phyloP scores from a whole-genome alignment of 2,329 filamentous ascomycete genomes.

The Periconia sp. region DNA sequence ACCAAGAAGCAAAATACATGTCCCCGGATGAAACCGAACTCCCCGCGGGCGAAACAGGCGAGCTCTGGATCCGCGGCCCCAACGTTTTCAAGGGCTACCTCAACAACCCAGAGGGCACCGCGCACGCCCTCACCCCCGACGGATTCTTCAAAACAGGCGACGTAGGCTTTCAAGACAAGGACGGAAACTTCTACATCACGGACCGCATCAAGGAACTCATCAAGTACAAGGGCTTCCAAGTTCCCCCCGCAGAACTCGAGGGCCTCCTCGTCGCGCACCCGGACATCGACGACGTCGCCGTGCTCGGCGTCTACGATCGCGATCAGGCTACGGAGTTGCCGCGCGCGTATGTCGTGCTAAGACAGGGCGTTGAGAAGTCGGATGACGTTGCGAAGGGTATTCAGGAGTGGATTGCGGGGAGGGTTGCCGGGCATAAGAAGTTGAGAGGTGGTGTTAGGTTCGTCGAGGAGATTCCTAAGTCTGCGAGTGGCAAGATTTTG shows the following conservation, averaged over 20 bases:
- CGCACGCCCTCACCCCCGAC: slow-evolving; percentile 70
- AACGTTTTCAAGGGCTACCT: slow-evolving; percentile 80
- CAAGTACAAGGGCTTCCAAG: slow-evolving; percentile 51
- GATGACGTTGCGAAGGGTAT: slow-evolving; percentile 41
- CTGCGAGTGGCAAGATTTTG: slow-evolving; percentile 51
- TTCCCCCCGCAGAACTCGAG: slow-evolving; percentile 52
- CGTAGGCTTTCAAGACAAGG: slow-evolving; percentile 73
- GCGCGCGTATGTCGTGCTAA: slow-evolving; percentile 41
- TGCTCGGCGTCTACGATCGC: slow-evolving; percentile 49
- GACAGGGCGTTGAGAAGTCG: slow-evolving; percentile 29
- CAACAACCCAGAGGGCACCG: slow-evolving; percentile 71
- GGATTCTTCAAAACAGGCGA: slow-evolving; percentile 93
- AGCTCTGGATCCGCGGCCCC: slow-evolving; percentile 71
- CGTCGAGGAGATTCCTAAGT: slow-evolving; percentile 53
- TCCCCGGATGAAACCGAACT: slow-evolving; percentile 62
- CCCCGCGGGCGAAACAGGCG: slow-evolving; percentile 59
- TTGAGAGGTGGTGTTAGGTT: slow-evolving; percentile 50
- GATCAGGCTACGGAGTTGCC: slow-evolving; percentile 50
- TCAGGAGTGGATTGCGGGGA: slow-evolving; percentile 44
- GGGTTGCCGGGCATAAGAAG: slow-evolving; percentile 52
- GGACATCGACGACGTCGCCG: slow-evolving; percentile 48
- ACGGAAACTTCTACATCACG: slow-evolving; percentile 86
- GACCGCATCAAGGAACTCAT: slow-evolving; percentile 62
- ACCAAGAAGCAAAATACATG: slow-evolving; percentile 81
- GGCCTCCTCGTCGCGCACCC: slow-evolving; percentile 47